Conservation (phyloP, 768 basidiomycete genomes). For the Suillus lakei region DNA sequence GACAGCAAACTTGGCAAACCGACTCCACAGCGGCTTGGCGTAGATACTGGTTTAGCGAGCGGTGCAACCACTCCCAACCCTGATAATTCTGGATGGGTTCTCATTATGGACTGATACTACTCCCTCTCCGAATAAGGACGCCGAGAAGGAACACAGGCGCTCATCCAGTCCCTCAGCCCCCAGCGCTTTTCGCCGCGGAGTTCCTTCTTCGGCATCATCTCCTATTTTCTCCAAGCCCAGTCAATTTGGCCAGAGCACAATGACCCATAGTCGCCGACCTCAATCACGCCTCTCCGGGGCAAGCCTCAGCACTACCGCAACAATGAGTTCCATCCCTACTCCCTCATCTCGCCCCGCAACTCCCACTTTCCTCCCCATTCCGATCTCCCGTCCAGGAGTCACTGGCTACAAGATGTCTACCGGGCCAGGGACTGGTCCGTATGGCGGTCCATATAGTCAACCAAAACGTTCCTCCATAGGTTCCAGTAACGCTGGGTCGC, state of each 20-base stretch:
- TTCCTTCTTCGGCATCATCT: constrained; percentile 51
- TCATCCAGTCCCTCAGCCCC: constrained; percentile 66
- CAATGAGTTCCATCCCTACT: constrained; percentile 65
- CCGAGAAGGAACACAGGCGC: constrained; percentile 60
- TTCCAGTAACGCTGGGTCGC: constrained; percentile 40
- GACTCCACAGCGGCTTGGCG: constrained; percentile 46
- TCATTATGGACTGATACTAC: constrained; percentile 90
- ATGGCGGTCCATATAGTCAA: constrained; percentile 46
- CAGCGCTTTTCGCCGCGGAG: constrained; percentile 53
- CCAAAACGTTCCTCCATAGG: constrained; percentile 70
- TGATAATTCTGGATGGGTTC: constrained; percentile 82
- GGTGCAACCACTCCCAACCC: constrained; percentile 47
- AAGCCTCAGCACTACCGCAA: constrained; percentile 57
- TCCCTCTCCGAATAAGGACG: constrained; percentile 66
- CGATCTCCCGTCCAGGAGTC: constrained; percentile 52
- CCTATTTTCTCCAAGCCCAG: constrained; percentile 49
- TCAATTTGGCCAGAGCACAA: constrained; percentile 47
- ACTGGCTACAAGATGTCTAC: constrained; percentile 64
- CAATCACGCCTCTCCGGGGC: constrained; percentile 76
- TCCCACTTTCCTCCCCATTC: constrained; percentile 78
- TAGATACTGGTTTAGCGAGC: constrained; percentile 47
- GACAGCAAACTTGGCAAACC: constrained; percentile 28
- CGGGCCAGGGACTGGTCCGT: constrained; percentile 47
- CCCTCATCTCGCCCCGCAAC: constrained; percentile 74
- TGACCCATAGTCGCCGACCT: constrained; percentile 61